Conservation (phyloP, 768 basidiomycete species). For the Auricularia heimuer region DNA sequence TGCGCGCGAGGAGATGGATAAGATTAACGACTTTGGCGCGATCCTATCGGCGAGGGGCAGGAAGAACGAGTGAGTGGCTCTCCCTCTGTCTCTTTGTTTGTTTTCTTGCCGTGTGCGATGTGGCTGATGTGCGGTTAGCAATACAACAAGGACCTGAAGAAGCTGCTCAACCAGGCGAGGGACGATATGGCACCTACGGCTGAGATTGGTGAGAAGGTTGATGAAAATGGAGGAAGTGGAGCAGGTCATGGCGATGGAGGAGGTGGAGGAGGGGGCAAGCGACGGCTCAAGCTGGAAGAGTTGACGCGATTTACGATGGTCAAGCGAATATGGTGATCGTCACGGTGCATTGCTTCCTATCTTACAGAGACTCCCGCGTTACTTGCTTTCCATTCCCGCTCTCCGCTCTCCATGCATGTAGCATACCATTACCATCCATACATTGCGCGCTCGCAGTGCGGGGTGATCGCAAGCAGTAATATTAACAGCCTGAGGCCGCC, state of each 20-base stretch:
- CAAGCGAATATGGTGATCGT: slow-evolving; percentile 69
- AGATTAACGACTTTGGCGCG: slow-evolving; percentile 77
- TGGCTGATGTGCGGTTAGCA: slow-evolving; percentile 29
- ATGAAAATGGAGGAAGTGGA: slow-evolving; percentile 13
- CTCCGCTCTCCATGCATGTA: too few species aligned
- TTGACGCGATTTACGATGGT: slow-evolving; percentile 94
- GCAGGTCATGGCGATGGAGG: slow-evolving; percentile 17
- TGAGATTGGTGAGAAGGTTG: slow-evolving; percentile 57
- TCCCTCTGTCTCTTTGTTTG: background rate
- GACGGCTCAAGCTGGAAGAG: slow-evolving; percentile 71
- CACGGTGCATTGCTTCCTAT: background rate
- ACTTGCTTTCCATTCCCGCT: background rate
- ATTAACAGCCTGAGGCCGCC: too few species aligned
- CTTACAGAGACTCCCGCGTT: background rate
- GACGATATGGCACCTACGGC: slow-evolving; percentile 60
- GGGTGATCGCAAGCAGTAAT: too few species aligned
- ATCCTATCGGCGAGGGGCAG: slow-evolving; percentile 82
- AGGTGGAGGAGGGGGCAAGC: slow-evolving; percentile 31
- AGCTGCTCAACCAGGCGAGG: slow-evolving; percentile 51
- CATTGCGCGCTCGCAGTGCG: too few species aligned
- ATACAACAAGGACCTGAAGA: slow-evolving; percentile 76
- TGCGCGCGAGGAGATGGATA: slow-evolving; percentile 57
- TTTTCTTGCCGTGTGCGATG: background rate
- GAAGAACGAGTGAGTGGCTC: slow-evolving; percentile 60
- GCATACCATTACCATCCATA: too few species aligned